phyloP scores from a whole-genome alignment of 2,329 filamentous ascomycete genomes.

The Parastagonospora avenae region DNA sequence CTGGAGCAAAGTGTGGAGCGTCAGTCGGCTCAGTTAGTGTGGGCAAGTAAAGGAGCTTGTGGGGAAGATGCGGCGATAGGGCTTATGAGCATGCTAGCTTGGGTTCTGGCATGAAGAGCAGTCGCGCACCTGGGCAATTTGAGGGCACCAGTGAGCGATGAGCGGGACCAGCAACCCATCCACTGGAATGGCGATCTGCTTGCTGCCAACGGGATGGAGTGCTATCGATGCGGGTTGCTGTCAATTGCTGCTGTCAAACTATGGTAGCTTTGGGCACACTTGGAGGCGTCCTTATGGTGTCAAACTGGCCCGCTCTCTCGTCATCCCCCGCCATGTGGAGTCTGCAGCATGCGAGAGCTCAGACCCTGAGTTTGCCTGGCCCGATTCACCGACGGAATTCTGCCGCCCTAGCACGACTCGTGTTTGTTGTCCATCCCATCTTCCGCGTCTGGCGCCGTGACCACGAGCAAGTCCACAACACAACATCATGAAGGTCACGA shows the following conservation, averaged over 20 bases:
- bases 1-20: slow-evolving; percentile 15
- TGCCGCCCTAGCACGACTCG: slow-evolving; percentile 14
- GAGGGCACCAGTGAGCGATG: slow-evolving; percentile 27
- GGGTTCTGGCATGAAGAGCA: neutral
- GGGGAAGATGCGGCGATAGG: slow-evolving; percentile 6
- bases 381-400: slow-evolving; percentile 19
- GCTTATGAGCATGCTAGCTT: neutral
- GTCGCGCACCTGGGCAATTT: slow-evolving; percentile 2
- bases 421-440: slow-evolving; percentile 28
- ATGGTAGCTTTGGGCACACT: neutral
- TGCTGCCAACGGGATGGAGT: neutral
- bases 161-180: neutral
- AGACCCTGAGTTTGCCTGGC: slow-evolving; percentile 11
- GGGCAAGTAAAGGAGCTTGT: neutral
- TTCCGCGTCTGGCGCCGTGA: neutral
- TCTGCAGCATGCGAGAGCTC: slow-evolving; percentile 4
- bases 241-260: neutral
- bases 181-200: neutral
- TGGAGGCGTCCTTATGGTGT: neutral
- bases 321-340: slow-evolving; percentile 22
- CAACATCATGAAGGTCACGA: slow-evolving; percentile 84
- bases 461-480: slow-evolving; percentile 5
- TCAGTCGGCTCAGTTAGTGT: slow-evolving; percentile 3
- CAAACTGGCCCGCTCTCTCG: slow-evolving; percentile 13
- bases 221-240: neutral